Base-by-base conservation (phyloP, 345 rosid species). In the Laguncularia racemosa region DNA sequence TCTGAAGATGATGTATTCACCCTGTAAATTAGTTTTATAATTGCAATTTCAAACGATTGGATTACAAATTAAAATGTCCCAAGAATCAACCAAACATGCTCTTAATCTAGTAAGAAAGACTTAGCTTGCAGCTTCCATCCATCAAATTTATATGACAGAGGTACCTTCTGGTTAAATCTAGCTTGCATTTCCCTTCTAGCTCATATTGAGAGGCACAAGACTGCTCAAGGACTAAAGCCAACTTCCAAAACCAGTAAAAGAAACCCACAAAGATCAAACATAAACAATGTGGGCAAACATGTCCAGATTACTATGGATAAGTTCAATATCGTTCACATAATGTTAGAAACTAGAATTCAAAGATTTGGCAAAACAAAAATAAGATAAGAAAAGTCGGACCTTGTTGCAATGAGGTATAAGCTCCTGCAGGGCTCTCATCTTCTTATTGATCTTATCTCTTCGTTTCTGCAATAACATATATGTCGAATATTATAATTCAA, bases 341-440 rank as follows among this genome's bases (percentile, higher is more conserved):
- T 12, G 10, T n/a, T 14, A 47, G 40, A 48, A 46, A 46, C 23
- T 12, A 55, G 11, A 55, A 6, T 16, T 55, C 8, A 55, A 38
- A 58, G 33, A 3, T 17, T 20, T n/a, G 46, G 14, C 20, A 4
- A 44, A 43, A 40, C 1, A 44, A 20, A 19, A 15, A 43, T 43
- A 51, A 21, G 56, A 14, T 10, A 4, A 44, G 12, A 14, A 46
- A 54, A n/a, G 56, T 54, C 63, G 38, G 48, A 91, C 97, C 95
- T 88, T 91, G 71, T 75, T 85, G 77, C 95, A 85, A 60, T 88
- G 84, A 55, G 97, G 96, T 72, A 91, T 88, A 26, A 88, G 88
- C 65, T 91, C 97, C 70, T 91, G 95, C 70, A 91, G 74, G 16
- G 88, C 81, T 64, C 59, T 82, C 95, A 91, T 88, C 76, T 84